Base-by-base conservation (phyloP, 495 filamentous ascomycete genomes). In the Margaritispora aquatica region DNA sequence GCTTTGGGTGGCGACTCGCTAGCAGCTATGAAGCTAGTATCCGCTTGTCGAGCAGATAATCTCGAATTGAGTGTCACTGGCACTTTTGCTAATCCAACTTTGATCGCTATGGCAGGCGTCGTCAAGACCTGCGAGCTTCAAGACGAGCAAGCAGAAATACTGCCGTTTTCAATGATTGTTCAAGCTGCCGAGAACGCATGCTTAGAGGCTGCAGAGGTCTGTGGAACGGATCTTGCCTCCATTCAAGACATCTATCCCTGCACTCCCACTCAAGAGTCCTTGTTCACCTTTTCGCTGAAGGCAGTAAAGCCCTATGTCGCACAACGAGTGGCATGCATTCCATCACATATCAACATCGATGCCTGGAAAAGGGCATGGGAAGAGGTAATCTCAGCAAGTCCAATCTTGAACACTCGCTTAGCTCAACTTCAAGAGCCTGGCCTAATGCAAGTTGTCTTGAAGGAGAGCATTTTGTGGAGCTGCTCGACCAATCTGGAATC, bases 1-100 rank as follows among this genome's bases (percentile, higher is more conserved):
- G 74, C 71, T n/a, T 71, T 86, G 1, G 86, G 86, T 13, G 86
- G 86, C 38, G 86, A 89, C 60, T 88, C 86, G 0, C 85, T 89
- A 47, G 76, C 79, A 10, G 85, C 85, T 1, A 88, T 89, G 78
- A 84, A 82, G 68, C 74, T 89, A 51, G 85, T 85, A 11, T 80
- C 82, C 10, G 77, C 78, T 55, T 78, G 80, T 26, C 79, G 75
- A 31, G 62, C 57, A 4, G 77, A 79, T 21, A 80, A 80, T 5
- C 54, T 86, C 36, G 69, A 74, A 23, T 66, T 87, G 31, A 83
- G 77, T 3, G 84, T 86, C 13, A 77, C 79, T 0, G 68, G 74
- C 34, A 69, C 80, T 1, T 85, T 87, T 48, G 63, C 3, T 13
- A 15, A 57, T 24, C 55, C 60, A 21, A 52, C 9, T 7, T 36